Evolutionary conservation across 106 monocot species (phyloP), one percentile per base, ranked within the genome.

Genomic region (Chionographis japonica): DNA sequence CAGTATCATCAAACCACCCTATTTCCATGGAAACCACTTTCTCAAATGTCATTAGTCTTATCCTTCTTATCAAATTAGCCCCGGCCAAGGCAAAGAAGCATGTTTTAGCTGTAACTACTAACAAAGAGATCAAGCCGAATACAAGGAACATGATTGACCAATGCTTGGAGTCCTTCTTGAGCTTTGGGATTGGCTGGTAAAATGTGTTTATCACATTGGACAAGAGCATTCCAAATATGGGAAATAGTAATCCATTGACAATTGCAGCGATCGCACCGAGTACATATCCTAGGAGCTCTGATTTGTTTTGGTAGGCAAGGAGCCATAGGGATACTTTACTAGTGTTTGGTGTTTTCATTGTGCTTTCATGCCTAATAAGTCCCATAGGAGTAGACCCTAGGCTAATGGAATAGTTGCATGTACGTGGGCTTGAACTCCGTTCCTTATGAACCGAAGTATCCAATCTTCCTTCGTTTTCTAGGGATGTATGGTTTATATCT

Each of bases 1-100:
- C 49, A n/a, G 55, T 46, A 2, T 62, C 68, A 58, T 81, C 81
- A 63, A 81, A 81, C 81, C 81, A 81, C 27, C 54, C 76, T 11
- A 81, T 64, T 15, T 81, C 81, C 76, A 68, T 72, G 27, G 68
- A 41, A 9, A 56, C 41, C 40, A 68, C 37, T 10, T 49, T 37
- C 52, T 60, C 15, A 71, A 71, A 59, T 19, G 37, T 71, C 70
- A 51, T 60, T 36, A 71, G 50, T 16, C 49, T 36, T 13, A 61
- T 41, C 19, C 68, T 42, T 42, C 35, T 71, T 36, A 70, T 70
- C 60, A 70, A 38, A 19, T 36, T 71, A 9, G 56, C 5, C 3
- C 68, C 68, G 12, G 68, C 68, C 2, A 68, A 8, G 13, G 18
- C 40, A 57, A 68, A 68, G 6, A 56, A 57, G 56, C 10, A 68